Evolutionary conservation across 2,329 filamentous ascomycete species (phyloP), one percentile per base, ranked within the genome.

Genomic region (Colletotrichum agaves): DNA sequence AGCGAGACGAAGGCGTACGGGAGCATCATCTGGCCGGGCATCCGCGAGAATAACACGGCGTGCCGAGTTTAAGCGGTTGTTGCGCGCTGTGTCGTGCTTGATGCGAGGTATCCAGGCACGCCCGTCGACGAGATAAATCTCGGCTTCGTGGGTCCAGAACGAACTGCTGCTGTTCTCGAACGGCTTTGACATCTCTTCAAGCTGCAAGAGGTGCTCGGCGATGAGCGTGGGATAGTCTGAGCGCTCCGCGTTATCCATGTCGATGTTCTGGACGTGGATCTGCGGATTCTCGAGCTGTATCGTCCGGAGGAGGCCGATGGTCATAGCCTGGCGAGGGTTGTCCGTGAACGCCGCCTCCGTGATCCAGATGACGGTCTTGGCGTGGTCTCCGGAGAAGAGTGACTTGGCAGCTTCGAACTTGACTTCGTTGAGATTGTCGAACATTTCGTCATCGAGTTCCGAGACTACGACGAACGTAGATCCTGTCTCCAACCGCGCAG

Each of bases 381-480:
- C 63, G 31, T 61, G 21, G 19, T 67, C 67, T 4, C 15, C 15
- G 11, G 39, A 21, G 12, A 74, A 15, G 6, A 64, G 35, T 8
- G 17, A 8, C n/a, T 60, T 56, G 43, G 47, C 12, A 23, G 21
- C 44, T 11, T 50, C 53, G 27, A 64, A 19, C 15, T 41, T 55
- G 49, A 27, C 31, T 5, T 31, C 65, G 41, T 68, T 66, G 47
- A 76, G 72, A 13, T 78, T 76, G 3, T 73, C 71, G 6, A 78
- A 71, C 12, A 78, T 35, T 31, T 33, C 39, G 5, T 39, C 61
- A 35, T 69, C 69, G 37, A 76, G 72, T 17, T 79, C 68, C 3
- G 61, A 66, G 39, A 44, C 19, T 12, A 64, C 58, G 56, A 58
- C 23, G 69, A 73, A 46, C 17, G 47, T 47, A 19, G 37, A 61